phyloP scores from a whole-genome alignment of 305 asterid species.

The Fraxinus nigra region DNA sequence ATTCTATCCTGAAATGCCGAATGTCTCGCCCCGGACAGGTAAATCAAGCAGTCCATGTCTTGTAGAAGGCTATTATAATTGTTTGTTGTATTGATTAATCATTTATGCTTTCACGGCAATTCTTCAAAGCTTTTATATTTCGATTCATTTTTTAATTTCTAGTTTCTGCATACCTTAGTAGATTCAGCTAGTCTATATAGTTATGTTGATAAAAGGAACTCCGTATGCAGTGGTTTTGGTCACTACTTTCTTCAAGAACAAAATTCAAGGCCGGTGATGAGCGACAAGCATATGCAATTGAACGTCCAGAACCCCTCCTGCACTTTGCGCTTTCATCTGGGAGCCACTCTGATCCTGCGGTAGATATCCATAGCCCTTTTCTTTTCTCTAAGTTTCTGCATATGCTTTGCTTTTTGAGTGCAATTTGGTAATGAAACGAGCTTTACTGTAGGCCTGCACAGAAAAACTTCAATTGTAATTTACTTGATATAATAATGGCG shows the following conservation, averaged over 20 bases:
- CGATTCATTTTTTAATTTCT: background rate
- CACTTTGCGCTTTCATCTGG: conserved; percentile 92
- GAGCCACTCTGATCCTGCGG: conserved; percentile 96
- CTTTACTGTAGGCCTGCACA: background rate
- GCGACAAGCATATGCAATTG: conserved; percentile 69
- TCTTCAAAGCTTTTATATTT: background rate
- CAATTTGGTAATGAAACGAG: background rate
- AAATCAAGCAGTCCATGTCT: conserved; percentile 6
- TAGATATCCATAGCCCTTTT: conserved; percentile 28
- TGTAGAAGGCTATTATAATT: background rate
- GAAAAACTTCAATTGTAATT: background rate
- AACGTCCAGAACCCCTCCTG: conserved; percentile 79
- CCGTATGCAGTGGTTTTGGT: conserved; percentile 74
- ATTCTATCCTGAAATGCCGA: conserved; percentile 79
- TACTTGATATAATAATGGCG: background rate
- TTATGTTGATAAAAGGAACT: conserved; percentile 34
- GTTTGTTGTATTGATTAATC: background rate
- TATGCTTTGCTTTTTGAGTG: background rate
- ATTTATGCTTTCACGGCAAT: background rate
- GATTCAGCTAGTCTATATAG: conserved; percentile 7
- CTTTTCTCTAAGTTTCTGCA: background rate
- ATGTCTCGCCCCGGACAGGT: conserved; percentile 93
- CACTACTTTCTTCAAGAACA: conserved; percentile 68
- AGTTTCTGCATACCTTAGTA: background rate
- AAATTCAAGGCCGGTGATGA: conserved; percentile 78